phyloP scores from a whole-genome alignment of 257 asterid species.

The Gentiana macrophylla region DNA sequence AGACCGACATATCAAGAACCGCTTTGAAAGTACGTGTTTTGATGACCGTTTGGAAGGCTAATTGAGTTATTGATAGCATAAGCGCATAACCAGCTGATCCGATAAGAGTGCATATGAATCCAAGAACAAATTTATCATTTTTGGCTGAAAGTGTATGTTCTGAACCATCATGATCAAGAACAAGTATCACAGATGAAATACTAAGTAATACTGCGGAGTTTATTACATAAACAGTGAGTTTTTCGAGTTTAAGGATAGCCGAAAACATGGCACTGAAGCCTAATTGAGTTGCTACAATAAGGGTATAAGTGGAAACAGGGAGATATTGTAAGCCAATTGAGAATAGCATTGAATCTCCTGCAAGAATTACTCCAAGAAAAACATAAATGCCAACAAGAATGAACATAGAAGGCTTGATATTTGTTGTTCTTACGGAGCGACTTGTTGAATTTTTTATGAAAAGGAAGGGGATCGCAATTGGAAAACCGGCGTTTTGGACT shows the following conservation, averaged over 20 bases:
- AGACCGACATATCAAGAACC: constrained; percentile 22
- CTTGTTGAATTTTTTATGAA: constrained; percentile 12
- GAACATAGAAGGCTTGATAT: constrained; percentile 10
- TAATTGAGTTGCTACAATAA: constrained; percentile 40
- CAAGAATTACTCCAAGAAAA: constrained; percentile 29
- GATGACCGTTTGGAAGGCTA: constrained; percentile 22
- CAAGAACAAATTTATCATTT: constrained; percentile 11
- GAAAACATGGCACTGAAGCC: constrained; percentile 50
- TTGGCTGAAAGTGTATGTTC: constrained; percentile 16
- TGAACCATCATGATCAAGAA: constrained; percentile 28
- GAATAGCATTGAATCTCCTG: constrained; percentile 23
- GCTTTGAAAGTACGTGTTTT: constrained; percentile 8
- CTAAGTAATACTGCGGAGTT: constrained; percentile 42
- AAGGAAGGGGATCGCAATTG: constrained; percentile 53
- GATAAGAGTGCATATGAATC: constrained; percentile 25
- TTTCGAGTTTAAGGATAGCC: constrained; percentile 35
- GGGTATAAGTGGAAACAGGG: constrained; percentile 44
- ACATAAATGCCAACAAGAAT: constrained; percentile 13
- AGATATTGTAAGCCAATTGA: constrained; percentile 39
- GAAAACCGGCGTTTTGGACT: constrained; percentile 50
- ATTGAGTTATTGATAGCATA: constrained; percentile 19
- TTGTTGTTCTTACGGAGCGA: neutral
- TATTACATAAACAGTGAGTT: constrained; percentile 26
- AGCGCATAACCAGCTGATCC: constrained; percentile 32
- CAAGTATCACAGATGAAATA: constrained; percentile 47